Base-by-base conservation (phyloP, 257 asterid species). In the Capsicum baccatum region DNA sequence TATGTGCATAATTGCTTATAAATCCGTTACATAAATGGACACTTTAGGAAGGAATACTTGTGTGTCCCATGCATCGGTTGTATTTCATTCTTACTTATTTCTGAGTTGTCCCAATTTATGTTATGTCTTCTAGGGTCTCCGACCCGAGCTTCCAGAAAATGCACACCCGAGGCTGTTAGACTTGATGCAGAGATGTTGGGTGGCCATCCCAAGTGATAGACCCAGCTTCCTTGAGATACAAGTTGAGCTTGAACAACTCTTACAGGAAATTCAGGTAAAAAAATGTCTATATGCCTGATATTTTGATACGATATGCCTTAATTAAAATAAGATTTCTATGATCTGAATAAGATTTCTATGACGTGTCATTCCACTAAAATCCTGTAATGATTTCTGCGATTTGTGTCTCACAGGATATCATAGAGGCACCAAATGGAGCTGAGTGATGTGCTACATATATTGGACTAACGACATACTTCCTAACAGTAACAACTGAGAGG, bases 101-200 rank as follows among this genome's bases (percentile, higher is more conserved):
- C 64, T 78, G 59, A 54, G 48, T 78, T 54, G 9, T 54, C 26
- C 44, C 47, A 52, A 76, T 56, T 85, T 62, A 15, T 79, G 12
- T 64, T 47, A 5, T 21, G 79, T 66, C 71, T 79, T n/a, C 9
- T 85, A 96, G 99, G 99, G 99, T 80, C 97, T 88, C 67, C 95
- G 99, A 71, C 99, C 98, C 3, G 98, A 93, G 63, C 90, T 90
- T 89, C 98, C 99, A 6, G 74, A 82, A 74, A 74, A 88, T 16
- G 88, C 87, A 26, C 92, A 96, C 86, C 98, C 97, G 17, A 93
- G 89, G 90, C 83, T 93, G 83, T 68, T 89, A 79, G 90, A 87
- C 78, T 78, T 96, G 89, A 96, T 96, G 98, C 94, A 91, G 91
- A 92, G 93, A 87, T 92, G 98, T 79, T 96, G 99, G 99, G 92